Evolutionary conservation across 495 filamentous ascomycete species (phyloP).

Genomic region (Opeltia flavorubescens): DNA sequence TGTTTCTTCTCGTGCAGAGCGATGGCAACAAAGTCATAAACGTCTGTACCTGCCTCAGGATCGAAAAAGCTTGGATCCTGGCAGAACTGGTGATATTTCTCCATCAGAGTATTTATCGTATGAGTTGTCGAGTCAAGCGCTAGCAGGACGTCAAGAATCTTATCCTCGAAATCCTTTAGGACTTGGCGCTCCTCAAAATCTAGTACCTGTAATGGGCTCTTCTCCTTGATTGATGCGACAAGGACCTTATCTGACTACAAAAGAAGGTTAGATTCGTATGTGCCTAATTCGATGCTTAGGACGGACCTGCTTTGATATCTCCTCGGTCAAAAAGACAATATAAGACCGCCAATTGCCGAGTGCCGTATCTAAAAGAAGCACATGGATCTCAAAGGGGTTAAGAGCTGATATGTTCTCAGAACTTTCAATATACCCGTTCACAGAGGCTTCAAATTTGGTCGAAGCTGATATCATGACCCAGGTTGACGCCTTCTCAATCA

Average conservation of each 20-base stretch:
- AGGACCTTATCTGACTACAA: slow-evolving; percentile 7
- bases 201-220: background rate
- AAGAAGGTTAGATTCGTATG: background rate
- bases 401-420: background rate
- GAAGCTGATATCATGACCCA: slow-evolving; percentile 20
- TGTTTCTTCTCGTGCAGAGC: slow-evolving; percentile 8
- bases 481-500: slow-evolving; percentile 5
- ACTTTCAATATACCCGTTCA: slow-evolving; percentile 3
- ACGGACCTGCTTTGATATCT: slow-evolving; percentile 6
- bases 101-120: slow-evolving; percentile 6
- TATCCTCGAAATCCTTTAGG: slow-evolving; percentile 15
- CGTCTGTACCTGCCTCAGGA: background rate
- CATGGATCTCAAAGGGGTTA: slow-evolving; percentile 13
- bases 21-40: background rate
- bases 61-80: background rate
- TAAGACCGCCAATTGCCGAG: slow-evolving; percentile 14
- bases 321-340: slow-evolving; percentile 7
- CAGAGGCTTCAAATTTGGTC: background rate
- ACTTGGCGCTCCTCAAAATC: slow-evolving; percentile 11
- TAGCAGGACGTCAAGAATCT: slow-evolving; percentile 8
- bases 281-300: background rate
- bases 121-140: slow-evolving; percentile 11
- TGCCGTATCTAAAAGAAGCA: slow-evolving; percentile 6
- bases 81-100: slow-evolving; percentile 5
- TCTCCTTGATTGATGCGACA: background rate